Base-by-base conservation (phyloP, 2,329 filamentous ascomycete species). In the Botrytis galanthina region DNA sequence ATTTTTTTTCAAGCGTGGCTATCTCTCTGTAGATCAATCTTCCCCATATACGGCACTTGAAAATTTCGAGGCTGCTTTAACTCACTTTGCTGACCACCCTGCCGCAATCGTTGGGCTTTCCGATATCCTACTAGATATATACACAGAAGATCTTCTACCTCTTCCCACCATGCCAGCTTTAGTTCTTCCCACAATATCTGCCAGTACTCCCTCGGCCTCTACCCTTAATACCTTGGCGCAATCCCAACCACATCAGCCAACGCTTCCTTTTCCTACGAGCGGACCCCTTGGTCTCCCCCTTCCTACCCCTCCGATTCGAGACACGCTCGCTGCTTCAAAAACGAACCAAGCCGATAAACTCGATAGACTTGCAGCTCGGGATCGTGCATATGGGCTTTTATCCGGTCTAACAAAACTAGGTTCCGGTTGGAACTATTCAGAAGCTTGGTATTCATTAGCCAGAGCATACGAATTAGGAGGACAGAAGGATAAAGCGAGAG, bases 371-470 rank as follows among this genome's bases (percentile, higher is more conserved):
- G 93, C 95, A 5, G 93, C 95, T 26, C 90, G 95, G 32, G 96
- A 98, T 80, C 89, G 96, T 69, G 96, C 96, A 0, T 96, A 94
- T 80, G 92, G 91, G 20, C 86, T 99, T 26, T 85, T 99, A 4
- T 92, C 92, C 0, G 89, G 90, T 0, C 84, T 98, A 71, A 98
- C 95, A 3, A 97, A 94, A 81, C 88, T 95, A 14, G 95, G 95
- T 14, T 87, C 86, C 20, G 93, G 94, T 0, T 99, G 96, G 96
- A 95, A 98, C 82, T 89, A 92, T 81, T 91, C 93, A 0, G 96
- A 98, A 81, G 96, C 95, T 8, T 99, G 96, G 96, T 95, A 94
- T 80, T 89, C 92, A 7, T 87, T 99, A 48, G 93, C 94, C 0
- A 87, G 94, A 75, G 94, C 93, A 16, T 93, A 98, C 80, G 96